Evolutionary conservation across 148 eudicot species (phyloP).

Genomic region (Mesembryanthemum crystallinum): DNA sequence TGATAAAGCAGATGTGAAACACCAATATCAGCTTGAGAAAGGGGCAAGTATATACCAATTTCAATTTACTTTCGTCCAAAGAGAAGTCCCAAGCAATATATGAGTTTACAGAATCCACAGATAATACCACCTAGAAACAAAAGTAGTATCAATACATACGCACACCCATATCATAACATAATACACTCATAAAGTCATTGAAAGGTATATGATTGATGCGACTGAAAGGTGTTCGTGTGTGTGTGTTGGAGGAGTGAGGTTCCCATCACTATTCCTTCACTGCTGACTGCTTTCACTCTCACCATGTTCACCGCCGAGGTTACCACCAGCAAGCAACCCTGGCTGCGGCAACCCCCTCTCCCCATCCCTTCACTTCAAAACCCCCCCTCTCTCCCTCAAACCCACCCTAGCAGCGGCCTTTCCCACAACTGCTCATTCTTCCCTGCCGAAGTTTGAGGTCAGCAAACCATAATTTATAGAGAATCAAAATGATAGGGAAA

Average conservation of each 20-base stretch:
- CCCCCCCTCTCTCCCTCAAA: too few species aligned
- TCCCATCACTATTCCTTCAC: too few species aligned
- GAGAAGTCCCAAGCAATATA: slow-evolving; percentile 98
- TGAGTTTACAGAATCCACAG: slow-evolving; percentile 80
- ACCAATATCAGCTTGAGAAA: slow-evolving; percentile 2
- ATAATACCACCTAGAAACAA: slow-evolving; percentile 59
- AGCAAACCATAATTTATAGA: not conserved
- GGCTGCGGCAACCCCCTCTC: too few species aligned
- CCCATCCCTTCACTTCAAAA: too few species aligned
- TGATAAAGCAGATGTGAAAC: not conserved
- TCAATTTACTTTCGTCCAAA: slow-evolving; percentile 69
- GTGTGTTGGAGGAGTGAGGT: too few species aligned
- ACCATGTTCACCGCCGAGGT: too few species aligned
- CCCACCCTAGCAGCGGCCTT: too few species aligned
- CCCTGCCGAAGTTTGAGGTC: not conserved
- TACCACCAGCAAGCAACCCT: too few species aligned
- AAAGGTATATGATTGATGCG: too few species aligned
- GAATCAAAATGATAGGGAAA: too few species aligned
- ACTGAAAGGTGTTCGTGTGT: too few species aligned
- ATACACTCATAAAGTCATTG: not conserved
- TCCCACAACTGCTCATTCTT: not conserved
- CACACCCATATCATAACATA: not conserved
- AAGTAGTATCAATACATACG: not conserved
- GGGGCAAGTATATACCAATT: slow-evolving; percentile 46
- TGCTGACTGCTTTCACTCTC: too few species aligned